Conservation (phyloP, 176 grass and related monocot species). For the Ensete ventricosum region DNA sequence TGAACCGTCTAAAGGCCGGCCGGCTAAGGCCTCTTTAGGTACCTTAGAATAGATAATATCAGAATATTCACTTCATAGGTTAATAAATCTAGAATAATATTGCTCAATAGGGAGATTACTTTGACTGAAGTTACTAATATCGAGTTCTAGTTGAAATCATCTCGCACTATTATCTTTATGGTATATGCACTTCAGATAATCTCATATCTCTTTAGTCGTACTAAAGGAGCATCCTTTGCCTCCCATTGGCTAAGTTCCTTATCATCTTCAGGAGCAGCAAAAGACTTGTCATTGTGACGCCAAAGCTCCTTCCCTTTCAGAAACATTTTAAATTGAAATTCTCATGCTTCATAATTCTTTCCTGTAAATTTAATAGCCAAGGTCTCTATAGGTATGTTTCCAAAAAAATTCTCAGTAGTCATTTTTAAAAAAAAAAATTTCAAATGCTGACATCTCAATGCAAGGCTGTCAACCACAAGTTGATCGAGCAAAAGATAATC, state of each 20-base stretch:
- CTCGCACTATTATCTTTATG: background rate
- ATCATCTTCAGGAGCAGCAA: background rate
- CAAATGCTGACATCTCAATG: too few species aligned
- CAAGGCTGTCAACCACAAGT: too few species aligned
- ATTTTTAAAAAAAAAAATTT: background rate
- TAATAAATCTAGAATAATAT: background rate
- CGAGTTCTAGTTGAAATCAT: background rate
- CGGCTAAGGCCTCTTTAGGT: background rate
- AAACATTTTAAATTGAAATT: background rate
- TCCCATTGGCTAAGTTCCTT: background rate
- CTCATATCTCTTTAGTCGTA: background rate
- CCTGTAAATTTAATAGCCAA: background rate
- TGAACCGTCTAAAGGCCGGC: background rate
- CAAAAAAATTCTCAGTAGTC: background rate
- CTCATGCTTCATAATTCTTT: slow-evolving; percentile 5
- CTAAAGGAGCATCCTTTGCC: background rate
- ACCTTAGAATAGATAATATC: background rate
- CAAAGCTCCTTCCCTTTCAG: too few species aligned
- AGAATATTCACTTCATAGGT: background rate
- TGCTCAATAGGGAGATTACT: too few species aligned
- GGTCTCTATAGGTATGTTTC: background rate
- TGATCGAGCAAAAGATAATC: too few species aligned
- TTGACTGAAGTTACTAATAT: too few species aligned
- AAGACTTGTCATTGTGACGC: background rate
- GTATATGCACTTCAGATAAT: background rate